These are phyloP conservation scores for Microdochium bolleyi DNA, from an alignment of 2,329 filamentous ascomycete genomes.

Conservation along the genomic window DNA sequence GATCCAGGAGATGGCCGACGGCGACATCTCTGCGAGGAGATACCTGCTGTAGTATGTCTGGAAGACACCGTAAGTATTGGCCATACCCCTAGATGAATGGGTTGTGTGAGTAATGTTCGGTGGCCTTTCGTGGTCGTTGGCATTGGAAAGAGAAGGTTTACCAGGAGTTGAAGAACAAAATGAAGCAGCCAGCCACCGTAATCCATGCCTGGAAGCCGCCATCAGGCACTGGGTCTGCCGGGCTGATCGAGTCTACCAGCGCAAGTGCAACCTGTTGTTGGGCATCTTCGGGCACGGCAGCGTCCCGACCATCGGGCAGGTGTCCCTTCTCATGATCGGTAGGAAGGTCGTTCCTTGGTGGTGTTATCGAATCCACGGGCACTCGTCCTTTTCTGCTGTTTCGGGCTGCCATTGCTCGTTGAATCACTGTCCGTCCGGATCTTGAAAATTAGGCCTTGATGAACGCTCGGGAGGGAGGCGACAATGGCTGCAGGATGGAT, in stretches of 20 bases:
- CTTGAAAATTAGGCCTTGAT: not conserved
- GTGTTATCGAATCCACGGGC: too few relatives aligned
- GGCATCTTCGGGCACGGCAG: not conserved
- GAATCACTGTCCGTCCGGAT: too few relatives aligned
- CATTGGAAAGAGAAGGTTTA: constrained; percentile 4
- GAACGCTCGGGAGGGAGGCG: too few relatives aligned
- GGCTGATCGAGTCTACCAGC: not conserved
- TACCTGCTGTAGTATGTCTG: constrained; percentile 21
- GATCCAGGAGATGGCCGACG: constrained; percentile 16
- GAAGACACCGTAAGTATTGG: constrained; percentile 26
- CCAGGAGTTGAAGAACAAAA: constrained; percentile 26
- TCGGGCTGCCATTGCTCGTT: too few relatives aligned
- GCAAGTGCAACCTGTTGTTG: not conserved
- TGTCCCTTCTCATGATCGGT: not conserved
- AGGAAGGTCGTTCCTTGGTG: not conserved
- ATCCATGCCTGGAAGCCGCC: constrained; percentile 25
- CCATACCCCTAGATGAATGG: constrained; percentile 16
- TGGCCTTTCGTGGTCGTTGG: not conserved
- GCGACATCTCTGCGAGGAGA: constrained; percentile 13
- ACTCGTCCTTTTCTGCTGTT: too few relatives aligned
- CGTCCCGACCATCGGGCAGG: not conserved
- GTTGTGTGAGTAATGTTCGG: not conserved
- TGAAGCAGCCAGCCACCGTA: constrained; percentile 24
- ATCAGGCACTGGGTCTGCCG: constrained; percentile 10
- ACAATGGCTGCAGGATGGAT: too few relatives aligned